Evolutionary conservation across 768 basidiomycete species (phyloP), one percentile per base, ranked within the genome.

Genomic region (Suillus occidentalis): DNA sequence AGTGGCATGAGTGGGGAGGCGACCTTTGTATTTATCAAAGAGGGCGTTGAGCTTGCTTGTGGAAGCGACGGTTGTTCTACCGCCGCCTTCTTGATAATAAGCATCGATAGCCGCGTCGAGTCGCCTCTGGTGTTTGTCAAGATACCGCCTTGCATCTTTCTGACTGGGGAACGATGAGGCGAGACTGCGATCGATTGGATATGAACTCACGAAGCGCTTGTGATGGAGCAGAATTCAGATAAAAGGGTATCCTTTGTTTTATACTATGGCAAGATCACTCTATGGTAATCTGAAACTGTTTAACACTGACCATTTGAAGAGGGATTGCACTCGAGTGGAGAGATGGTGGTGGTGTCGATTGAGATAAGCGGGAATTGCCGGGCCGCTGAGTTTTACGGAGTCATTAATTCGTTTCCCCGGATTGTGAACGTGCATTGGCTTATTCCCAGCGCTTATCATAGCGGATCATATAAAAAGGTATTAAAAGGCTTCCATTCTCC

Each of bases 101-200:
- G 89, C 86, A 73, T 93, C 89, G 53, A 92, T 77, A 28, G 91
- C 91, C n/a, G 81, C 75, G 63, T 94, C 91, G 50, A 91, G 76
- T 43, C 87, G 84, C 69, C 86, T 87, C 28, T 59, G 58, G 78
- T 90, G 81, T 68, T 86, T 87, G 66, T 91, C 86, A 56, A 93
- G 73, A 76, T 85, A 92, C 71, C 85, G 85, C 69, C 77, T 85
- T 13, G 90, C 92, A 65, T 91, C 90, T 62, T 75, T 79, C 61
- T 65, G 37, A 13, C 83, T 83, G 58, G 47, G 25, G 4, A 52
- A 28, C 2, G 28, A 28, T 28, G 28, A 28, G 28, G 28, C 1
- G 18, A 37, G 58, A n/a, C 6, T 20, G 22, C 8, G 18, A 60
- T 13, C 31, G 42, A 42, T 34, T 47, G 22, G 28, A 40, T 45